Conservation (phyloP, 2,329 filamentous ascomycete species). For the Beauveria caledonica region DNA sequence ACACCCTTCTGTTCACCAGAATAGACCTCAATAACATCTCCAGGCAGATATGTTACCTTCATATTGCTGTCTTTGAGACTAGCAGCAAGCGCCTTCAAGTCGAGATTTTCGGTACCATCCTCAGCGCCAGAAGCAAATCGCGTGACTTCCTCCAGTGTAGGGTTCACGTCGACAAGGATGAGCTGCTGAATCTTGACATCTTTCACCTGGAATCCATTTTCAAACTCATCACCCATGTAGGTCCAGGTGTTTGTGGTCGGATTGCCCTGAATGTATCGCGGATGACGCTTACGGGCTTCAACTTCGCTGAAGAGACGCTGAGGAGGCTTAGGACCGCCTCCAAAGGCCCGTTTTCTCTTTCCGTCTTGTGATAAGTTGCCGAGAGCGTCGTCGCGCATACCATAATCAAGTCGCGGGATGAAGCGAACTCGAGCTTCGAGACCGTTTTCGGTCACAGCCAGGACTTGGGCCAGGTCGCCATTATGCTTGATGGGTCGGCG, state of each 20-base stretch:
- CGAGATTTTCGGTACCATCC: conserved; percentile 88
- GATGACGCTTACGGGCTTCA: conserved; percentile 84
- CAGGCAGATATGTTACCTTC: conserved; percentile 78
- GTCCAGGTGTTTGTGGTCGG: conserved; percentile 72
- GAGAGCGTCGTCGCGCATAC: conserved; percentile 65
- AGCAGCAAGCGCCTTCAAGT: conserved; percentile 81
- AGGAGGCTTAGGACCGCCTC: conserved; percentile 63
- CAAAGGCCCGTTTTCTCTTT: conserved; percentile 71
- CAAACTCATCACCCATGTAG: conserved; percentile 82
- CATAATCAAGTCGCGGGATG: conserved; percentile 88
- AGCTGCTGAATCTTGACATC: conserved; percentile 86
- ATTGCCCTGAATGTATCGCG: conserved; percentile 54
- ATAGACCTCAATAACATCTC: conserved; percentile 94
- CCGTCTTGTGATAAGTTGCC: conserved; percentile 41
- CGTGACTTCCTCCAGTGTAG: conserved; percentile 90
- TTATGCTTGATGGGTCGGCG: conserved; percentile 72
- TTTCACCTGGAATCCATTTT: conserved; percentile 89
- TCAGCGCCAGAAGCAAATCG: conserved; percentile 81
- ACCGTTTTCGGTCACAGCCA: conserved; percentile 89
- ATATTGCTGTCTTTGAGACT: conserved; percentile 79
- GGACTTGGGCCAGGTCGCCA: conserved; percentile 83
- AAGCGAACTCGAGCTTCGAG: conserved; percentile 79
- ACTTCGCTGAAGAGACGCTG: conserved; percentile 87
- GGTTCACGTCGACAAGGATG: conserved; percentile 82
- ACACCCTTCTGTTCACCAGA: conserved; percentile 92